These are phyloP conservation scores for Pythium phragmiticola DNA, from an alignment of 352 stramenopile species.

Conservation along the genomic window DNA sequence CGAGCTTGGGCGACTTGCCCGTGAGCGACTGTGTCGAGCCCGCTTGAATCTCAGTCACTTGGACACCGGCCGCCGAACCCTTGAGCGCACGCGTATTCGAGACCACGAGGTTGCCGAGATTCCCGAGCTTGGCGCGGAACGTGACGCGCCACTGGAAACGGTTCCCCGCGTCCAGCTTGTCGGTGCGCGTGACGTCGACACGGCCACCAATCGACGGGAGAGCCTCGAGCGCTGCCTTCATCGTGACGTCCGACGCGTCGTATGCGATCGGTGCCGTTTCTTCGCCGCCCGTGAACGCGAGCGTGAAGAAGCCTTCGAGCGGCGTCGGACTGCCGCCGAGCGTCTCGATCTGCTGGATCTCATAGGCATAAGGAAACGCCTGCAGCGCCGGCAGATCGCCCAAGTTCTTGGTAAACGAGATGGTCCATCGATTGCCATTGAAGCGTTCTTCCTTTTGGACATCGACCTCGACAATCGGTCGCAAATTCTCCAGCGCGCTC, in stretches of 20 bases:
- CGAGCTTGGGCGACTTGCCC: conserved; percentile 63
- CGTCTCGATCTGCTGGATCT: conserved; percentile 93
- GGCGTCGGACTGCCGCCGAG: conserved; percentile 91
- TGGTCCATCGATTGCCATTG: conserved; percentile 90
- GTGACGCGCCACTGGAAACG: conserved; percentile 93
- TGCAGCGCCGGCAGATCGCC: conserved; percentile 92
- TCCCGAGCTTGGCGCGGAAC: conserved; percentile 87
- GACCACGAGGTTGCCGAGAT: conserved; percentile 66
- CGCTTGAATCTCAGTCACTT: conserved; percentile 63
- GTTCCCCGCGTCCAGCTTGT: conserved; percentile 72
- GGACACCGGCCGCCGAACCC: conserved; percentile 53
- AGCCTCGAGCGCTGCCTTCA: conserved; percentile 90
- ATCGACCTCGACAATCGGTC: conserved; percentile 59
- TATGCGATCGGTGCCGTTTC: conserved; percentile 76
- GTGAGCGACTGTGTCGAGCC: conserved; percentile 74
- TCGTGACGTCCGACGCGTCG: conserved; percentile 77
- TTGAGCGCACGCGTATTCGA: conserved; percentile 34
- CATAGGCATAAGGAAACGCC: conserved; percentile 87
- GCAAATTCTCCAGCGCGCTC: conserved; percentile 73
- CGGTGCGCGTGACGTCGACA: conserved; percentile 87
- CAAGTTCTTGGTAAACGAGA: conserved; percentile 95
- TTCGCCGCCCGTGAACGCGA: conserved; percentile 79
- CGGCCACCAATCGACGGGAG: conserved; percentile 75
- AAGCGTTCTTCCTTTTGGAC: conserved; percentile 65
- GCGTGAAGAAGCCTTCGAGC: conserved; percentile 86